Conservation (phyloP, 495 filamentous ascomycete species). For the Hyaloscypha finlandica region DNA sequence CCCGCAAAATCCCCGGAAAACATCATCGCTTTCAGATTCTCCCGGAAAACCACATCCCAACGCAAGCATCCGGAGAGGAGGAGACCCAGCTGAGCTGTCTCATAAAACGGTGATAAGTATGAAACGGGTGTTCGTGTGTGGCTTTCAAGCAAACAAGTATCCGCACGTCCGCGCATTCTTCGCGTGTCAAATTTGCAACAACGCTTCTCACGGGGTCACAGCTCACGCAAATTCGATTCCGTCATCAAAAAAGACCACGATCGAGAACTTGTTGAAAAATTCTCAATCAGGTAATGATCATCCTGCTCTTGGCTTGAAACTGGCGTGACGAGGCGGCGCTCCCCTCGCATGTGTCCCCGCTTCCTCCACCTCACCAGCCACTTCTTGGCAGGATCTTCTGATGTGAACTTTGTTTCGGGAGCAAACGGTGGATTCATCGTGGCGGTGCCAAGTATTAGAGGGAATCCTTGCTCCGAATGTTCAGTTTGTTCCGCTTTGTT, state of each 20-base stretch:
- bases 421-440: background rate
- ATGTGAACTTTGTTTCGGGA: background rate
- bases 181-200: no score
- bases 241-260: background rate
- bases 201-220: background rate
- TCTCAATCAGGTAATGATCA: background rate
- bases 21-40: background rate
- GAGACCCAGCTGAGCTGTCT: no score
- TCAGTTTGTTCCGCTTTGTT: no score
- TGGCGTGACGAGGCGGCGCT: constrained; percentile 1
- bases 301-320: background rate
- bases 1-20: background rate
- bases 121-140: no score
- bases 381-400: background rate
- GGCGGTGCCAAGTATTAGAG: no score
- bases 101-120: no score
- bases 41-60: background rate
- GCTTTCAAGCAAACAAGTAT: no score
- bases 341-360: background rate
- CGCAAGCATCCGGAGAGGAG: no score
- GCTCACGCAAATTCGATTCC: background rate
- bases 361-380: no score
- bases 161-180: no score
- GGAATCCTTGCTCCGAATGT: no score
- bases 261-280: background rate